Evolutionary conservation across 352 stramenopile genomes (phyloP).

Genomic region (Pythium dissotocum): DNA sequence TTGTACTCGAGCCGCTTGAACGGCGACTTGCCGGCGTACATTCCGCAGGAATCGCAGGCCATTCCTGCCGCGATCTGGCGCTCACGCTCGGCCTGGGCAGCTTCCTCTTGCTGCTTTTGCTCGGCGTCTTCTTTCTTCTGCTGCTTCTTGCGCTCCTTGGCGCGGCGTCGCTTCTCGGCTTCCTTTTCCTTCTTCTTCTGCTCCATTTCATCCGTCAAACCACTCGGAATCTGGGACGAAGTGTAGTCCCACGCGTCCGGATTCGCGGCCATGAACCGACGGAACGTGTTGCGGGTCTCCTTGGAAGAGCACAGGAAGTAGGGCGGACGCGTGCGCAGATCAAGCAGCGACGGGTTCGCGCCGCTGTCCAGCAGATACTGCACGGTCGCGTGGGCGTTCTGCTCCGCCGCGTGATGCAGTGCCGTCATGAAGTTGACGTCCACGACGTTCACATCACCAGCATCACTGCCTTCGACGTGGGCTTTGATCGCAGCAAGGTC

Average conservation of each 20-base stretch:
- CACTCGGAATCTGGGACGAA: slow-evolving; percentile 68
- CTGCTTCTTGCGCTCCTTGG: slow-evolving; percentile 91
- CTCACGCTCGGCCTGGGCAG: slow-evolving; percentile 55
- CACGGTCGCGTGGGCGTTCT: slow-evolving; percentile 46
- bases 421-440: slow-evolving; percentile 77
- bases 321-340: slow-evolving; percentile 75
- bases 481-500: slow-evolving; percentile 18
- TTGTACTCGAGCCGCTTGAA: slow-evolving; percentile 92
- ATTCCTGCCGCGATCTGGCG: slow-evolving; percentile 75
- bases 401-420: slow-evolving; percentile 66
- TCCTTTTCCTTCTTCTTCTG: slow-evolving; percentile 86
- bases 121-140: slow-evolving; percentile 76
- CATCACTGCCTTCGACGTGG: background rate
- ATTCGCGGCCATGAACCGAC: slow-evolving; percentile 80
- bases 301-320: slow-evolving; percentile 92
- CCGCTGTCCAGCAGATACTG: slow-evolving; percentile 78
- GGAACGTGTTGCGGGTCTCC: slow-evolving; percentile 90
- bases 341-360: slow-evolving; percentile 84
- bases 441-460: slow-evolving; percentile 48
- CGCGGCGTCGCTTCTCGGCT: slow-evolving; percentile 86
- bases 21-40: slow-evolving; percentile 83
- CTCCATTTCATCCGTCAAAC: slow-evolving; percentile 79
- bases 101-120: slow-evolving; percentile 69
- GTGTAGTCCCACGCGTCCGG: slow-evolving; percentile 83
- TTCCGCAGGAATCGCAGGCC: slow-evolving; percentile 78